Evolutionary conservation across 768 basidiomycete genomes (phyloP), one percentile per base, ranked within the genome.

Genomic region (Pleurotus pulmonarius): DNA sequence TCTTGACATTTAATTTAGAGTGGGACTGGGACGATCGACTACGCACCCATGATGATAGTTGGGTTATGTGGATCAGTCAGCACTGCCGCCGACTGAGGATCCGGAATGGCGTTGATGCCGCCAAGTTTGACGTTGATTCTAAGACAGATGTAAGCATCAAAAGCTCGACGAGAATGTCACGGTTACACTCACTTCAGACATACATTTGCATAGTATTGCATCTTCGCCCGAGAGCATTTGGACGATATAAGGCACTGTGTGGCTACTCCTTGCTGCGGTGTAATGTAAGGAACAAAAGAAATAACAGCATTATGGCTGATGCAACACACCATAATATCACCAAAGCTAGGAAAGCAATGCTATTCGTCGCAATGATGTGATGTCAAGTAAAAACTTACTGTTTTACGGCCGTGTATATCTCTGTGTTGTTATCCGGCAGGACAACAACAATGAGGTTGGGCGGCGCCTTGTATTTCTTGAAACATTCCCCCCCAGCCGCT

Each of bases 111-210:
- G 65, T 93, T 93, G 65, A 92, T 87, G 0, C 91, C 91, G 12
- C 90, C 91, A 0, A 92, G 75, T 67, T 93, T 92, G 16, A 90
- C 90, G 58, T 92, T 92, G 62, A 92, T 77, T 66, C 90, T 92
- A 58, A 6, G 51, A 56, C 56, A 25, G 18, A 56, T 58, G 34
- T 48, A 26, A 41, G 4, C 26, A 34, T 18, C 5, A 25, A 16
- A 26, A 8, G 16, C 18, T n/a, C 18, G 5, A 26, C 41, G 16
- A 55, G 6, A 46, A 44, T 9, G 43, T 39, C 41, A 13, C 18
- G 20, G 26, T 24, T 34, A 5, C 8, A 70, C 83, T 61, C 54
- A 90, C 90, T 92, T 92, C 25, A 92, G 67, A 61, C 82, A 85
- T 5, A 92, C 86, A 59, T 92, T 93, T 0, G 90, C 90, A 56